Base-by-base conservation (phyloP, 495 filamentous ascomycete genomes). In the Glarea lozoyensis region DNA sequence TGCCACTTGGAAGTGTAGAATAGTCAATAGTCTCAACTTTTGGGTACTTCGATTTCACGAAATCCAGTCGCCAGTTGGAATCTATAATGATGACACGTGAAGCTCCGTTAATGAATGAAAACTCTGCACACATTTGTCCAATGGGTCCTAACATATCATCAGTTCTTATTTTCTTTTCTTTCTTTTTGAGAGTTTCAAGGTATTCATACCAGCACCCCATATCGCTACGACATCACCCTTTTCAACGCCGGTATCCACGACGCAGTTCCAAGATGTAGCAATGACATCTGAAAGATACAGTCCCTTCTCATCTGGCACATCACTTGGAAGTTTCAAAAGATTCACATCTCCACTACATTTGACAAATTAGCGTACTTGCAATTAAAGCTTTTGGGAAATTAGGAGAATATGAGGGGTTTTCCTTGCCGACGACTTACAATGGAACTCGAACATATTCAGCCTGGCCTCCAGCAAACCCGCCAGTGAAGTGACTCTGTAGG, bases 401-500 rank as follows among this genome's bases (percentile, higher is more conserved):
- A n/a, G n/a, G n/a, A n/a, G n/a, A n/a, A n/a, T n/a, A n/a, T n/a
- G n/a, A n/a, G n/a, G n/a, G n/a, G n/a, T n/a, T n/a, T n/a, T n/a
- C n/a, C n/a, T n/a, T n/a, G n/a, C n/a, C n/a, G n/a, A n/a, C n/a
- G n/a, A n/a, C n/a, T n/a, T n/a, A n/a, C n/a, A n/a, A 75, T 0
- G 89, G 88, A 9, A 93, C 86, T 0, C 89, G 77, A 7, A 86
- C 76, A 45, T 88, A 94, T 60, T 95, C 89, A 9, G 88, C 83
- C 57, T 94, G 88, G 0, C 88, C 86, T 31, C 88, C 88, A 10
- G 88, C 86, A 55, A 88, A 95, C 2, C 89, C 89, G 2, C 88
- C 87, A 0, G 83, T 85, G 55, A 94, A 84, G 50, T 77, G 80
- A n/a, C n/a, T n/a, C n/a, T n/a, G n/a, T n/a, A n/a, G n/a, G n/a